These are phyloP conservation scores for Tagetes patula DNA, from an alignment of 129 eudicot species.

Conservation along the genomic window DNA sequence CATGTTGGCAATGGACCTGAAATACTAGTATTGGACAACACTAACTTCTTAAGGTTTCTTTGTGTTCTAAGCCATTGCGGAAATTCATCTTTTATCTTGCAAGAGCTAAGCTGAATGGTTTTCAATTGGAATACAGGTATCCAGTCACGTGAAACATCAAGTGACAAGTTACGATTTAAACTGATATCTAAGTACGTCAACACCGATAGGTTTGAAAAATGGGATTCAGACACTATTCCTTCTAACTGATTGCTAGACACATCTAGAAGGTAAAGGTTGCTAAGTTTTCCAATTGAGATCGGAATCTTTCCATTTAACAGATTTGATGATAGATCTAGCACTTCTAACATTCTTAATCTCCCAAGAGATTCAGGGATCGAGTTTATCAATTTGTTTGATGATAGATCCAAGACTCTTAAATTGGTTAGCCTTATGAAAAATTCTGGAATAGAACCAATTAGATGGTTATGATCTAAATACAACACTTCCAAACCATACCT, in stretches of 20 bases:
- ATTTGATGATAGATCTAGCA: conserved; percentile 13
- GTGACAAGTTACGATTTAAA: conserved; percentile 1
- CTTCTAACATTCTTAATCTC: neutral
- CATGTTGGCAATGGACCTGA: conserved; percentile 19
- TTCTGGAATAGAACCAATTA: conserved; percentile 15
- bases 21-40: conserved; percentile 24
- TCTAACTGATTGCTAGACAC: neutral
- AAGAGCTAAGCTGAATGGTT: neutral
- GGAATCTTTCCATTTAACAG: neutral
- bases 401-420: conserved; percentile 16
- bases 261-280: neutral
- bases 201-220: conserved; percentile 9
- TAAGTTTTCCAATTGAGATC: conserved; percentile 18
- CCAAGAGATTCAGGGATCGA: conserved; percentile 14
- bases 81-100: conserved; percentile 11
- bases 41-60: neutral
- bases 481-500: conserved; percentile 8
- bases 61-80: conserved; percentile 35
- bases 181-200: neutral
- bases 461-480: neutral
- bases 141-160: conserved; percentile 15
- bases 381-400: neutral
- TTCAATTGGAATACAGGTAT: conserved; percentile 9
- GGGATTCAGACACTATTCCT: conserved; percentile 18
- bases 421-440: neutral